Conservation (phyloP, 306 rosid species). For the Vachellia collinsii region DNA sequence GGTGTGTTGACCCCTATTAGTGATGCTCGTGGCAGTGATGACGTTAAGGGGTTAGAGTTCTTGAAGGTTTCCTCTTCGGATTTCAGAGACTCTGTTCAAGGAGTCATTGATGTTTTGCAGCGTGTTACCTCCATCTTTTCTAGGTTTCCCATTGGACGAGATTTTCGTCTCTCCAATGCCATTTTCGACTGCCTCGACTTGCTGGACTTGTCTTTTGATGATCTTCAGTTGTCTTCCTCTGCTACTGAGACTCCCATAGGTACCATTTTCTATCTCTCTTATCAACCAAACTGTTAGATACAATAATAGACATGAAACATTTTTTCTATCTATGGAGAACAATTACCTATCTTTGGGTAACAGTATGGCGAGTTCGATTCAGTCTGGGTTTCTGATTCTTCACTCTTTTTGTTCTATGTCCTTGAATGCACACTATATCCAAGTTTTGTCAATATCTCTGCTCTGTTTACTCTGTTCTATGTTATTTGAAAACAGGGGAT, state of each 20-base stretch:
- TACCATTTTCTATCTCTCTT: slow-evolving; percentile 23
- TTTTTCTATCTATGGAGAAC: not conserved
- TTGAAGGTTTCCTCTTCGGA: slow-evolving; percentile 53
- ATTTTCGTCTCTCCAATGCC: slow-evolving; percentile 64
- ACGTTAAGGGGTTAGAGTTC: slow-evolving; percentile 22
- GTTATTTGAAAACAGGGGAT: not conserved
- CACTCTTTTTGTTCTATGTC: not conserved
- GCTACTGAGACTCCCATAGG: slow-evolving; percentile 62
- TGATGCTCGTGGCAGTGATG: not conserved
- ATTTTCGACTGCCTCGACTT: slow-evolving; percentile 72
- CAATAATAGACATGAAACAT: not conserved
- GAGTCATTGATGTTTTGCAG: slow-evolving; percentile 37
- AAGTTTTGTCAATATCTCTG: not conserved
- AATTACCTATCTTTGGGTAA: not conserved
- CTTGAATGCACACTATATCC: not conserved
- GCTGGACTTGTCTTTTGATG: slow-evolving; percentile 63
- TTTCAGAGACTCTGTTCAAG: slow-evolving; percentile 45
- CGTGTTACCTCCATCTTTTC: slow-evolving; percentile 58
- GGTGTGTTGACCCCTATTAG: slow-evolving; percentile 17
- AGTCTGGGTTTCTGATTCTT: not conserved
- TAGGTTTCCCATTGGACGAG: slow-evolving; percentile 37
- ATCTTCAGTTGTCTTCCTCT: slow-evolving; percentile 56
- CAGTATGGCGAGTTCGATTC: not conserved
- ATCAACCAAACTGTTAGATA: not conserved
- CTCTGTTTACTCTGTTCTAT: slow-evolving; percentile 23